Conservation (phyloP, 2,329 filamentous ascomycete genomes). For the Rhynchosporium agropyri region DNA sequence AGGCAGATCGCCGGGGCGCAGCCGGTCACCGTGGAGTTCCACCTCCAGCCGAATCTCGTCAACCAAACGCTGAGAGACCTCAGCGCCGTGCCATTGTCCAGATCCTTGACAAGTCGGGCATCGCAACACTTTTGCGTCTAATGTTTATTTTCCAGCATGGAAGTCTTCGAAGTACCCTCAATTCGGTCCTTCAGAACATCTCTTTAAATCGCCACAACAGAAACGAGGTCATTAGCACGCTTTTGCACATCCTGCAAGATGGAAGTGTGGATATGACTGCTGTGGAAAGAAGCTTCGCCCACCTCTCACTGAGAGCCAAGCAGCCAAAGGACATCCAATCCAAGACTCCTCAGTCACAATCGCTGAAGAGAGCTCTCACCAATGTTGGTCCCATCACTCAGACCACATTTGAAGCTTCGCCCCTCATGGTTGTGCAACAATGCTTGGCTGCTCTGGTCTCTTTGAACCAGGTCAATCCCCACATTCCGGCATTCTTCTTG, state of each 20-base stretch:
- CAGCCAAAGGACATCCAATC: constrained; percentile 64
- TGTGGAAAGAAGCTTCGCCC: constrained; percentile 92
- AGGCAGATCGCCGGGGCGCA: constrained; percentile 34
- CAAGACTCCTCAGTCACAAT: constrained; percentile 81
- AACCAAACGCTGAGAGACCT: constrained; percentile 51
- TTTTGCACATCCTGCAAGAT: constrained; percentile 93
- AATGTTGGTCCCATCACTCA: constrained; percentile 52
- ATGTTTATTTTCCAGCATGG: constrained; percentile 97
- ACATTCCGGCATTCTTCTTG: constrained; percentile 89
- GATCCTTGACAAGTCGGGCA: constrained; percentile 94
- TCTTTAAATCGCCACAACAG: constrained; percentile 97
- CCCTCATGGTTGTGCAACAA: constrained; percentile 93
- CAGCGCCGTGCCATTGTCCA: constrained; percentile 85
- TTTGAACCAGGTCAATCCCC: constrained; percentile 80
- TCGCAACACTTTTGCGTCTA: constrained; percentile 93
- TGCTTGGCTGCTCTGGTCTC: constrained; percentile 85
- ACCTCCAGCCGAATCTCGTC: constrained; percentile 46
- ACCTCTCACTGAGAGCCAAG: constrained; percentile 88
- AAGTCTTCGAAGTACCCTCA: constrained; percentile 80
- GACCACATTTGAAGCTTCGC: constrained; percentile 84
- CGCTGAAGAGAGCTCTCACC: constrained; percentile 74
- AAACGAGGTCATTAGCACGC: constrained; percentile 87
- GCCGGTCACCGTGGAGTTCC: constrained; percentile 47
- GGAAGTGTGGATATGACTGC: constrained; percentile 91
- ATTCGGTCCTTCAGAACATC: constrained; percentile 85